Evolutionary conservation across 2,329 filamentous ascomycete genomes (phyloP).

Genomic region (Sclerotinia borealis): DNA sequence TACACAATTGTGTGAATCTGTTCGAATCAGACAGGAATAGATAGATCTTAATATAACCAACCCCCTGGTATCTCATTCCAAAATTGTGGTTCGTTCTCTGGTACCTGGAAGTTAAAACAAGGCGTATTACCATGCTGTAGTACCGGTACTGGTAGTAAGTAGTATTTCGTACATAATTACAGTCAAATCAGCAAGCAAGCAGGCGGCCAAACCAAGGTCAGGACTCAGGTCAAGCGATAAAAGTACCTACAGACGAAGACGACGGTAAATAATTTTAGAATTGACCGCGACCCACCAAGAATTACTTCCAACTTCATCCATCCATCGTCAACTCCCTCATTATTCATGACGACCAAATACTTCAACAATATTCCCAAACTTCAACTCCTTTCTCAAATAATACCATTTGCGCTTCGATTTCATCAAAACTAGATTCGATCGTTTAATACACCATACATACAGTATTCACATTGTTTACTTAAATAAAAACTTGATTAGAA

Average conservation of each 20-base stretch:
- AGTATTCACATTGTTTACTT: neutral
- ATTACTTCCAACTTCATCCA: neutral
- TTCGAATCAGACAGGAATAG: neutral
- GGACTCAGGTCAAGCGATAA: neutral
- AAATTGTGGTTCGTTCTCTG: constrained; percentile 8
- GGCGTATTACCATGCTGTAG: neutral
- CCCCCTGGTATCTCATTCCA: neutral
- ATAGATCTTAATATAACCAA: neutral
- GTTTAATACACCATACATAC: neutral
- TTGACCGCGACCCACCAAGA: neutral
- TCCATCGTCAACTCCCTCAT: neutral
- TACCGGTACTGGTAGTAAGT: too few relatives aligned
- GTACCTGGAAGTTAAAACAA: constrained; percentile 1
- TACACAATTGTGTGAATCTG: neutral
- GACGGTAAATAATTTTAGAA: neutral
- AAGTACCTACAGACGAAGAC: too few relatives aligned
- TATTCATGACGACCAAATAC: neutral
- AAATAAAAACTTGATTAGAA: neutral
- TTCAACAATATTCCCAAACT: neutral
- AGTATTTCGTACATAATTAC: too few relatives aligned
- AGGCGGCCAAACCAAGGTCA: too few relatives aligned
- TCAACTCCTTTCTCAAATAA: neutral
- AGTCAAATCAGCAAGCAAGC: neutral
- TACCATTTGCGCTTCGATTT: neutral
- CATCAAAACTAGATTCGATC: neutral